Percentiles rank a stretch among this genome's conserved stretches.
Evolutionary conservation across 768 basidiomycete genomes (phyloP).

Genomic region (Pleurotus citrinopileatus): DNA sequence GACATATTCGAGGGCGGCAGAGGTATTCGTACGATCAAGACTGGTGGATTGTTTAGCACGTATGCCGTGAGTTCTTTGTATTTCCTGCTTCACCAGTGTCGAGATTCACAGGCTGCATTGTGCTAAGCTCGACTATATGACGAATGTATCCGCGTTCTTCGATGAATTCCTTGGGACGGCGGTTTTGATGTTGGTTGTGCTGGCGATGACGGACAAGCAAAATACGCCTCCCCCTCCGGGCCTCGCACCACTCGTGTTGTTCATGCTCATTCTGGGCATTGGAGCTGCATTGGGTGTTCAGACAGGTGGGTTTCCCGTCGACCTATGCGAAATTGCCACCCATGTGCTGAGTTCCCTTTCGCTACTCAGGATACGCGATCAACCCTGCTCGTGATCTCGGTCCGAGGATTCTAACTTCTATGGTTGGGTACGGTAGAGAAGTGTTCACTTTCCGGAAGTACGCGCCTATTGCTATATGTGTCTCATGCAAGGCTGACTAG

Average conservation of each 20-base stretch:
- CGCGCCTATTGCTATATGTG: conserved; percentile 19
- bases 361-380: conserved; percentile 31
- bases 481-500: conserved; percentile 12
- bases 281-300: conserved; percentile 61
- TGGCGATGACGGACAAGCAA: conserved; percentile 49
- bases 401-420: conserved; percentile 65
- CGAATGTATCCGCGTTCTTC: conserved; percentile 38
- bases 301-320: conserved; percentile 33
- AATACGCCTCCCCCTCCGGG: conserved; percentile 49
- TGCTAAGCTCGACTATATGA: conserved; percentile 34
- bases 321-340: no score
- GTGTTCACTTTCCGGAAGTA: conserved; percentile 42
- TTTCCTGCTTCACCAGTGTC: not conserved
- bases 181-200: conserved; percentile 53
- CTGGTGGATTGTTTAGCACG: conserved; percentile 57
- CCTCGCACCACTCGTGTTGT: conserved; percentile 54
- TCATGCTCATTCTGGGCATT: conserved; percentile 57
- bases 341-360: no score
- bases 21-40: conserved; percentile 49
- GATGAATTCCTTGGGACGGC: conserved; percentile 60
- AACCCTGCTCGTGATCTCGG: conserved; percentile 48
- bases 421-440: conserved; percentile 64
- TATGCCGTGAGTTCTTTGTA: conserved; percentile 43
- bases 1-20: conserved; percentile 59
- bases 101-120: not conserved